Percentiles rank a stretch among this genome's conserved stretches.
Evolutionary conservation across 805 yeast species (phyloP).

Genomic region (Metschnikowia henanensis): DNA sequence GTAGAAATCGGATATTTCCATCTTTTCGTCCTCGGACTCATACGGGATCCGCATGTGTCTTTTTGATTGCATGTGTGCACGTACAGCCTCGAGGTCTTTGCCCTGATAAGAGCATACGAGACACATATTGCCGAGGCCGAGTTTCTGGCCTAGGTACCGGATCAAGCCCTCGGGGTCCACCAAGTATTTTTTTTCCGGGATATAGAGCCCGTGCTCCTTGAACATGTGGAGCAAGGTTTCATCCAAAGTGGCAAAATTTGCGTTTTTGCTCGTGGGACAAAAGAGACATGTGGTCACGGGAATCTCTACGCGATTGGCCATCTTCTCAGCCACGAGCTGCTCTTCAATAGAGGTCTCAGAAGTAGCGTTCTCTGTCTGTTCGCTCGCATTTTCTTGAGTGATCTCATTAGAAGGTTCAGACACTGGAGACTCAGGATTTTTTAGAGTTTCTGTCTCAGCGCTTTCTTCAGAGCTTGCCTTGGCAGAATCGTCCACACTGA

Average conservation of each 20-base stretch:
- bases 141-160: constrained; percentile 72
- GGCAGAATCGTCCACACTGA: not conserved
- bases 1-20: constrained; percentile 76
- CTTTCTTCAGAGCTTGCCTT: no score
- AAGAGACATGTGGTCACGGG: constrained; percentile 52
- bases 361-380: no score
- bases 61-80: constrained; percentile 85
- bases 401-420: no score
- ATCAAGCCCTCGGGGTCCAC: constrained; percentile 70
- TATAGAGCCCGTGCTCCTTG: constrained; percentile 75
- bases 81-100: constrained; percentile 76
- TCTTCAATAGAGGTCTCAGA: constrained; percentile 36
- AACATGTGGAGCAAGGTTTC: constrained; percentile 70
- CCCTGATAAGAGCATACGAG: constrained; percentile 84
- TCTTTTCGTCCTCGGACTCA: constrained; percentile 75
- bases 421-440: not conserved
- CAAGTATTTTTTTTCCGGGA: constrained; percentile 79
- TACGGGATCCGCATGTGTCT: constrained; percentile 89
- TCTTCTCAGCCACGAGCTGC: constrained; percentile 43
- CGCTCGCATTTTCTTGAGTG: no score
- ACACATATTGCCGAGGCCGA: constrained; percentile 83
- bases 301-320: constrained; percentile 46
- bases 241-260: constrained; percentile 38
- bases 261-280: constrained; percentile 39
- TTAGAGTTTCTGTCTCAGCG: not conserved